Percentiles rank a stretch among this genome's conserved stretches.
These are phyloP conservation scores for Backusella luteola DNA, from an alignment of 192 early-diverging fungal species.

Conservation along the genomic window DNA sequence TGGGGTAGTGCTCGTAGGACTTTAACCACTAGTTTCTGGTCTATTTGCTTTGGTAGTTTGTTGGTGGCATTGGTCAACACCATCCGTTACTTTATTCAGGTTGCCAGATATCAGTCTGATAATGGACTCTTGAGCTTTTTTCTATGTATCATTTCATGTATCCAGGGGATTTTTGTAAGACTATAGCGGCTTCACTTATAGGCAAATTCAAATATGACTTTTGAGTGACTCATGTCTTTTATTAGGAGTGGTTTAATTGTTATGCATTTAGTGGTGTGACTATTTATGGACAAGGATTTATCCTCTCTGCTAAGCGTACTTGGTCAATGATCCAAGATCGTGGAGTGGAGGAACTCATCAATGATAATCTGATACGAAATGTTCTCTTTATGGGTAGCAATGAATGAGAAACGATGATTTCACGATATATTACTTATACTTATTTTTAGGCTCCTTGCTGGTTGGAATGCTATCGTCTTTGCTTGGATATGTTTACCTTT, in stretches of 20 bases:
- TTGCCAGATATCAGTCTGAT: constrained; percentile 45
- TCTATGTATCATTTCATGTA: constrained; percentile 67
- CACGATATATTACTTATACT: constrained; percentile 23
- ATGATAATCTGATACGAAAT: constrained; percentile 85
- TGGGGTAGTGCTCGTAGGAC: constrained; percentile 77
- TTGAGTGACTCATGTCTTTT: not conserved
- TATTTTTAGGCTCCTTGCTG: constrained; percentile 34
- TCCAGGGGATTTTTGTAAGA: constrained; percentile 75
- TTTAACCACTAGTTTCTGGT: constrained; percentile 74
- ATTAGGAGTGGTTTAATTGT: constrained; percentile 64
- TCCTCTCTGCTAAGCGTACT: constrained; percentile 68
- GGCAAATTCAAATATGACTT: constrained; percentile 17
- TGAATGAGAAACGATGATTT: constrained; percentile 12
- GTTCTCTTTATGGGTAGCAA: constrained; percentile 76
- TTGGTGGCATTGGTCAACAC: constrained; percentile 60
- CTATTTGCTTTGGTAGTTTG: constrained; percentile 75
- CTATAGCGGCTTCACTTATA: not conserved
- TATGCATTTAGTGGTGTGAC: constrained; percentile 94
- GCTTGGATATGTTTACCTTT: constrained; percentile 44
- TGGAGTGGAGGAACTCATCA: constrained; percentile 72
- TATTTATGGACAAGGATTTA: constrained; percentile 76
- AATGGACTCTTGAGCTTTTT: constrained; percentile 57
- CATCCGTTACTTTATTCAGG: constrained; percentile 59
- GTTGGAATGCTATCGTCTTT: constrained; percentile 42
- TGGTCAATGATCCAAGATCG: constrained; percentile 82